phyloP scores from a whole-genome alignment of 345 rosid species.

The Populus deltoides region DNA sequence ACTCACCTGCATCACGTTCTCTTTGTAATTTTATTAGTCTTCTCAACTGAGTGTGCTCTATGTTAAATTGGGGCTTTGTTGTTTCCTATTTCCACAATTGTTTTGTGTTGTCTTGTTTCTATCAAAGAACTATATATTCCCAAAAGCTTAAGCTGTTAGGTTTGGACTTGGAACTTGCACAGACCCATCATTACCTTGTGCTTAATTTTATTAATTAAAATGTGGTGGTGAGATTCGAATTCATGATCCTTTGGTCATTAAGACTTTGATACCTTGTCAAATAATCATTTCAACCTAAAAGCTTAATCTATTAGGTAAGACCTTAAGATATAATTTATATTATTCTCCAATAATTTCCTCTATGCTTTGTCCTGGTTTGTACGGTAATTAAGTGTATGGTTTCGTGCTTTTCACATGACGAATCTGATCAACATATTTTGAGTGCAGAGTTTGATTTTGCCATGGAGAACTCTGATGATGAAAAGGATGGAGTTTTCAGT shows the following conservation, averaged over 20 bases:
- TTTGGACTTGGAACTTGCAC: background rate
- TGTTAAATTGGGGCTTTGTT: background rate
- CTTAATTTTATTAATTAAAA: background rate
- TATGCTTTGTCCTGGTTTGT: background rate
- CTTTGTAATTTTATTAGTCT: background rate
- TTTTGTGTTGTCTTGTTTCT: background rate
- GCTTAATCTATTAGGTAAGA: background rate
- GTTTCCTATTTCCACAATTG: background rate
- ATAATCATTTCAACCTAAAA: background rate
- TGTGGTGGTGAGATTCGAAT: background rate
- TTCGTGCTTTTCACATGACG: background rate
- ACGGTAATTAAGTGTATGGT: background rate
- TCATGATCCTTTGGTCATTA: background rate
- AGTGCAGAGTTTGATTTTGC: conserved; percentile 27
- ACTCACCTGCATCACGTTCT: too few species aligned
- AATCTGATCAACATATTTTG: background rate
- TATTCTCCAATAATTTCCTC: background rate
- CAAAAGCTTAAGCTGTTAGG: background rate
- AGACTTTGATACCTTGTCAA: background rate
- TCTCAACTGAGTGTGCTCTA: background rate
- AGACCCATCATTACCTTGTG: background rate
- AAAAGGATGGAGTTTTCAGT: conserved; percentile 42
- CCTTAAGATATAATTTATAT: background rate
- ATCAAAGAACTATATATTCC: too few species aligned
- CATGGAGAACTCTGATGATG: conserved; percentile 65